These are phyloP conservation scores for Colletotrichum truncatum DNA, from an alignment of 2,329 filamentous ascomycete genomes.

Conservation along the genomic window DNA sequence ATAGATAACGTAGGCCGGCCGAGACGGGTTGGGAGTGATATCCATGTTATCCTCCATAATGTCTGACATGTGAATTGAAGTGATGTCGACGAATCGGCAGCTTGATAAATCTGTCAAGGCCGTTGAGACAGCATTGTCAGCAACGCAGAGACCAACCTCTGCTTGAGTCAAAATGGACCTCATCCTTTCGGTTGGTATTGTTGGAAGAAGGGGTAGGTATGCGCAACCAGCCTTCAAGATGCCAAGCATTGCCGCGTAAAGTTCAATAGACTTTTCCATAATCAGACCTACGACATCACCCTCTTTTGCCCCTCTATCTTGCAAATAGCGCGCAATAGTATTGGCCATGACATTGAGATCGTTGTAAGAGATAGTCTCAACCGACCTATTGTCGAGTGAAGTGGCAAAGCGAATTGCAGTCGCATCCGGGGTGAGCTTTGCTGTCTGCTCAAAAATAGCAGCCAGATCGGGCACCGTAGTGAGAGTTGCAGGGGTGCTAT, in stretches of 20 bases:
- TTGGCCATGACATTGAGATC: conserved; percentile 70
- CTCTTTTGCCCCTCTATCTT: conserved; percentile 51
- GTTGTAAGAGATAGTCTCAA: conserved; percentile 66
- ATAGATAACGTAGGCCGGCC: conserved; percentile 81
- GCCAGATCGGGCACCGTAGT: conserved; percentile 54
- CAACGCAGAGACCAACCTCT: conserved; percentile 54
- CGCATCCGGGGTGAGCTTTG: conserved; percentile 55
- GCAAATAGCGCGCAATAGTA: conserved; percentile 63
- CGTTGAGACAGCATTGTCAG: conserved; percentile 41
- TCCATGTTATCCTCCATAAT: conserved; percentile 48
- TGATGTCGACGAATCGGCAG: conserved; percentile 44
- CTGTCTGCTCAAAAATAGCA: conserved; percentile 63
- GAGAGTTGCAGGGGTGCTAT: conserved; percentile 46
- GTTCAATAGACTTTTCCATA: conserved; percentile 77
- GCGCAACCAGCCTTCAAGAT: conserved; percentile 79
- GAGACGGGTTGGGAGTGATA: conserved; percentile 50
- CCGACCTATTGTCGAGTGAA: conserved; percentile 48
- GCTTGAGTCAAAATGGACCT: conserved; percentile 71
- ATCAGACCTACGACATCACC: conserved; percentile 75
- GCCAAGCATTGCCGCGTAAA: conserved; percentile 81
- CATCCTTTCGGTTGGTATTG: conserved; percentile 71
- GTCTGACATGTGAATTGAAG: conserved; percentile 35
- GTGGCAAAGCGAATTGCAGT: conserved; percentile 73
- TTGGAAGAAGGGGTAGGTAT: conserved; percentile 82
- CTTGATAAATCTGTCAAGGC: conserved; percentile 26